phyloP scores from a whole-genome alignment of 2,329 filamentous ascomycete genomes.

The Plenodomus lindquistii region DNA sequence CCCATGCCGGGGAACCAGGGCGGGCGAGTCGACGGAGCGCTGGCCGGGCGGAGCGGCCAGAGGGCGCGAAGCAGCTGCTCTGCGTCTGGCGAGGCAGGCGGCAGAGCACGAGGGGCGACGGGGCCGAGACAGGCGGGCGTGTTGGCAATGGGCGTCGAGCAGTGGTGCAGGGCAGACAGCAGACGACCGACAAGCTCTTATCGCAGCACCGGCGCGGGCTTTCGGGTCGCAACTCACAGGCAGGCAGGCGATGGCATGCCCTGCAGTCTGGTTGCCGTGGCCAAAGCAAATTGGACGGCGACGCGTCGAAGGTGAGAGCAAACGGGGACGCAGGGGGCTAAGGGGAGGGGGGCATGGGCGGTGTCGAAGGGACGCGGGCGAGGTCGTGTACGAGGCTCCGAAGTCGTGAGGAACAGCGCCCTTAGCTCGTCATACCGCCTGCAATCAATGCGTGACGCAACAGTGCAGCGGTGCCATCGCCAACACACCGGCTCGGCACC shows the following conservation, averaged over 20 bases:
- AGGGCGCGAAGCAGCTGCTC: conserved; percentile 15
- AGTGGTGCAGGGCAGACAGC: conserved; percentile 6
- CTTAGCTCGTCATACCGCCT: conserved; percentile 28
- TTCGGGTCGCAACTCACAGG: conserved; percentile 26
- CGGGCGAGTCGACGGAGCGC: conserved; percentile 1
- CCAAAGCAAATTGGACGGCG: conserved; percentile 53
- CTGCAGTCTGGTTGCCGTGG: conserved; percentile 41
- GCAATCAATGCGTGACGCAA: conserved; percentile 18
- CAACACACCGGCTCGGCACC: no score
- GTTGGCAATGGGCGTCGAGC: neutral
- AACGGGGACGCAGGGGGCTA: conserved; percentile 2
- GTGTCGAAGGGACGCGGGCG: conserved; percentile 27
- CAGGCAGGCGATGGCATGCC: conserved; percentile 24
- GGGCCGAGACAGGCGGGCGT: no score
- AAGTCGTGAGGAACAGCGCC: conserved; percentile 27
- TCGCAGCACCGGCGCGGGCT: conserved; percentile 21
- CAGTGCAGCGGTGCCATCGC: conserved; percentile 2
- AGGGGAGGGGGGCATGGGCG: conserved; percentile 15
- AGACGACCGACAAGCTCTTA: conserved; percentile 24
- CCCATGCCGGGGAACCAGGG: conserved; percentile 57
- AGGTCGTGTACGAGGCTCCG: conserved; percentile 21
- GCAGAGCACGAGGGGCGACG: conserved; percentile 16
- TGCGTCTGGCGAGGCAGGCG: conserved; percentile 7
- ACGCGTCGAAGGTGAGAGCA: conserved; percentile 19
- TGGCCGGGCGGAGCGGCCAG: neutral